Evolutionary conservation across 1,284 basidiomycete genomes (phyloP).

Genomic region (Rhodotorula sp.): DNA sequence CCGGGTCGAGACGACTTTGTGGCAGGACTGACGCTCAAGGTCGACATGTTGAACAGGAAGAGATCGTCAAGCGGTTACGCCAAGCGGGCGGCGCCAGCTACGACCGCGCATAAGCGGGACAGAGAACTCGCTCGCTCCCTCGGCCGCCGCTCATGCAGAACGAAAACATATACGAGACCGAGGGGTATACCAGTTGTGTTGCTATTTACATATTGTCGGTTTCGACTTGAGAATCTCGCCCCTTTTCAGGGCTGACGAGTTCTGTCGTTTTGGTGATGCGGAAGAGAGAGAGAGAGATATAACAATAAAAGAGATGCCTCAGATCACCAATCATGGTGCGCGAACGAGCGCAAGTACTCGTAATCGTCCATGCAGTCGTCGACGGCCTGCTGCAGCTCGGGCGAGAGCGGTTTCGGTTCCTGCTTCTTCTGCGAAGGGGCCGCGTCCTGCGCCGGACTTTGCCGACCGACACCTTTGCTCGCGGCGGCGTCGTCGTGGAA

Average conservation of each 20-base stretch:
- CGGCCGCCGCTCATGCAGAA: neutral
- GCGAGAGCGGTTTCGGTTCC: conserved; percentile 16
- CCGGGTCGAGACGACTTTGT: neutral
- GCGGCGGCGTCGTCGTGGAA: conserved; percentile 30
- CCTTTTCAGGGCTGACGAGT: too few species aligned
- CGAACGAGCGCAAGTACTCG: conserved; percentile 38
- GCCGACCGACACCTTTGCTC: conserved; percentile 23
- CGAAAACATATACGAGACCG: neutral
- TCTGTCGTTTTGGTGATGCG: neutral
- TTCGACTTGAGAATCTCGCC: too few species aligned
- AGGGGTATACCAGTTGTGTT: neutral
- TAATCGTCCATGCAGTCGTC: conserved; percentile 40
- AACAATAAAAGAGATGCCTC: neutral
- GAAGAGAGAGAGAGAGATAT: neutral
- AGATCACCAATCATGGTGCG: conserved; percentile 2
- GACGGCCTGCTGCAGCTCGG: conserved; percentile 38
- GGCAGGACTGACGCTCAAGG: neutral
- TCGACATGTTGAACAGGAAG: neutral
- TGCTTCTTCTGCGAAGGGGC: conserved; percentile 14
- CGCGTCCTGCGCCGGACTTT: conserved; percentile 4
- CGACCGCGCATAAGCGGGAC: conserved; percentile 24
- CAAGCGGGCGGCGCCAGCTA: conserved; percentile 40
- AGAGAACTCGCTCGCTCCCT: too few species aligned
- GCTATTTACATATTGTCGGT: neutral
- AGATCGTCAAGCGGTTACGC: conserved; percentile 33